These are phyloP conservation scores for Leptomonas pyrrhocoris DNA, from an alignment of 208 protist genomes.

Conservation along the genomic window DNA sequence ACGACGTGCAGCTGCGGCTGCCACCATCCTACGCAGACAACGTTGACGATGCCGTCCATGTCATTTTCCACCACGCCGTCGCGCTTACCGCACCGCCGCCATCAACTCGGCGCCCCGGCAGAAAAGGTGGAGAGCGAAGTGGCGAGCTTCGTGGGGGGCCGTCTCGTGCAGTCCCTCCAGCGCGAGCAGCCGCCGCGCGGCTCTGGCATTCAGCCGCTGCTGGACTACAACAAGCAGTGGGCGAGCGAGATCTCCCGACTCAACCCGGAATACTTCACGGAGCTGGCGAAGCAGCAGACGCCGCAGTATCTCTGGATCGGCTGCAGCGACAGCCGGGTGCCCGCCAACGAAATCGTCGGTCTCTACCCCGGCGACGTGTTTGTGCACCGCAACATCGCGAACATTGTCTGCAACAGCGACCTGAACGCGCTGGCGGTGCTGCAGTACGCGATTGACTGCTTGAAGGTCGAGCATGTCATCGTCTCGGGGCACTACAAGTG, in stretches of 20 bases:
- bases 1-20: conserved; percentile 34
- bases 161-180: conserved; percentile 65
- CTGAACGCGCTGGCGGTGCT: conserved; percentile 92
- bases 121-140: conserved; percentile 26
- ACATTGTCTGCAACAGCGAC: conserved; percentile 91
- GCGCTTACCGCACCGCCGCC: conserved; percentile 1
- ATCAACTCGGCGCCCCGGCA: not conserved
- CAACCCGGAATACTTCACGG: conserved; percentile 89
- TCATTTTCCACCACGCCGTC: conserved; percentile 19
- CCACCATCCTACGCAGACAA: conserved; percentile 21
- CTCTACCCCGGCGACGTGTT: conserved; percentile 93
- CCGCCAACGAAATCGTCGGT: conserved; percentile 89
- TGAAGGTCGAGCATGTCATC: conserved; percentile 95
- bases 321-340: conserved; percentile 89
- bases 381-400: conserved; percentile 95
- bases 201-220: conserved; percentile 75
- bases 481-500: conserved; percentile 95
- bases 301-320: conserved; percentile 95
- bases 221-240: conserved; percentile 92
- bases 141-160: conserved; percentile 40
- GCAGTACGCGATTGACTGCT: conserved; percentile 93
- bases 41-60: conserved; percentile 23
- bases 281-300: conserved; percentile 75
- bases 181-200: conserved; percentile 64
- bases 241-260: conserved; percentile 63